Conservation (phyloP, 179 eudicot genomes). For the Pouteria campechiana region DNA sequence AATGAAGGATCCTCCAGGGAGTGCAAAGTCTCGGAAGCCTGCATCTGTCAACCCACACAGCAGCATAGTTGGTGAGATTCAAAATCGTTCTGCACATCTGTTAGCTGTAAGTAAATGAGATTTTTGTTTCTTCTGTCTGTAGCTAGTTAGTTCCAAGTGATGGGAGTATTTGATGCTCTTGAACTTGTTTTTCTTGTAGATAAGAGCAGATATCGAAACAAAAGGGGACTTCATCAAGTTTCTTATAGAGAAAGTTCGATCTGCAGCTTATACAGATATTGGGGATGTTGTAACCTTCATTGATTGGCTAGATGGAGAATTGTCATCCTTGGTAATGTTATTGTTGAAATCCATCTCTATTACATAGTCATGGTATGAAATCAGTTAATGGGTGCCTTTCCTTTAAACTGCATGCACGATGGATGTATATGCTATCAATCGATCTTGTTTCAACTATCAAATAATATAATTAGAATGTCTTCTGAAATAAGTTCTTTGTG, state of each 20-base stretch:
- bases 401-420: no score
- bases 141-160: neutral
- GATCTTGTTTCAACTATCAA: no score
- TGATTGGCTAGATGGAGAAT: conserved; percentile 16
- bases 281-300: conserved; percentile 14
- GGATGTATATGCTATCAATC: no score
- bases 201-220: conserved; percentile 15
- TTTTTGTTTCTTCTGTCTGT: neutral
- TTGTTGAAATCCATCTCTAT: neutral
- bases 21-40: conserved; percentile 2
- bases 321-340: conserved; percentile 13
- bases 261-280: conserved; percentile 15
- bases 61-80: conserved; percentile 18
- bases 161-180: no score
- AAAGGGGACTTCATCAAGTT: conserved; percentile 10
- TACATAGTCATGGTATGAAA: no score
- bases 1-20: neutral
- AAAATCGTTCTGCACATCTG: conserved; percentile 18
- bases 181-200: conserved; percentile 3
- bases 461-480: no score
- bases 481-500: no score
- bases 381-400: no score
- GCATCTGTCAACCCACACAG: conserved; percentile 11
- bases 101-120: conserved; percentile 13
- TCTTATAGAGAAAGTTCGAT: conserved; percentile 13